Evolutionary conservation across 768 basidiomycete genomes (phyloP), one percentile per base, ranked within the genome.

Genomic region (Melanogaster broomeanus): DNA sequence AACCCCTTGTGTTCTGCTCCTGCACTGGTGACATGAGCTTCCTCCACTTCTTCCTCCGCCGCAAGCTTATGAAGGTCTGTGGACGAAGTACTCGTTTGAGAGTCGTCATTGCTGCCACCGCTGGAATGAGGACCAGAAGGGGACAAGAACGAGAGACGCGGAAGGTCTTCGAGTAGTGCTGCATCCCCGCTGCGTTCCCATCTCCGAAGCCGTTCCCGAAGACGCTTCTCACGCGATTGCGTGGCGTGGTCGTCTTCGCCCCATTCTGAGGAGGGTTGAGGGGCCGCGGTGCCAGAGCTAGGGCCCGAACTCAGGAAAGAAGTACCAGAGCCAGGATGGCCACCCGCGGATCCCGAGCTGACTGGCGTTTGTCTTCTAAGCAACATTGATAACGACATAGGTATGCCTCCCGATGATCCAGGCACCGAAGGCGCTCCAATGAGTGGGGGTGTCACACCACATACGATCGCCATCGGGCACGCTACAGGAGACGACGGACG

Each of bases 391-490:
- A 62, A 65, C 3, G 58, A 18, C 13, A 50, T 57, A 50, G 5
- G 27, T 39, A 53, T 48, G 59, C 25, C 31, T 57, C 30, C 2
- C 56, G 45, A 22, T 49, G 13, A 25, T 30, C 52, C 48, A 53
- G 11, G 21, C 37, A 33, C 25, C 61, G 69, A 42, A 60, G 63
- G 57, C 10, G 80, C 72, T n/a, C 80, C 77, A 13, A 82, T 72
- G n/a, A 93, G 71, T 4, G 89, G 73, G 24, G 93, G 92, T 1
- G 88, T 85, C 61, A 91, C 83, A n/a, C 93, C 92, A 60, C 96
- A 89, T 16, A 97, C 76, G 42, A 97, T 91, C 8, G 86, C 82
- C 59, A 87, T 89, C 3, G 93, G 90, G 62, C 83, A 83, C 31
- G 69, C 57, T 12, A 84, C 78, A 2, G 83, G 78, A n/a, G 83